Base-by-base conservation (phyloP, 257 asterid species). In the Solanum medicagineum region DNA sequence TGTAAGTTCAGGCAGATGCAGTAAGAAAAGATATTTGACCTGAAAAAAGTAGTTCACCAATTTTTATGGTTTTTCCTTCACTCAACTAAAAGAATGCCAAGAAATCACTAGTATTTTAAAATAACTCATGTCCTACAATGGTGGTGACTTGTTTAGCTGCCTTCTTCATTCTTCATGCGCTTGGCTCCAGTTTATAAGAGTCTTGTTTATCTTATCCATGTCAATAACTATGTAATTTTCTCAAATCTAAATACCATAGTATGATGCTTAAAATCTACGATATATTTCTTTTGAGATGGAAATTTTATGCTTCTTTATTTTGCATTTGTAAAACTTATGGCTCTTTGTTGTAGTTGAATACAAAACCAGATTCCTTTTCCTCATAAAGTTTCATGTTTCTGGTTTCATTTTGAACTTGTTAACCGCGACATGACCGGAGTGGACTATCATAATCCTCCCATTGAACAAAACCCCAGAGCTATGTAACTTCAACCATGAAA, bases 1-100 rank as follows among this genome's bases (percentile, higher is more conserved):
- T 12, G 49, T 87, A 59, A 74, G 68, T 87, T 87, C 74, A 82
- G 79, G 54, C 84, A 83, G 42, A 75, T 77, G 85, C n/a, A 75
- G 81, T 49, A 22, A 60, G 85, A 85, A 84, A 85, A 44, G 75
- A 74, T 71, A 53, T 15, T 85, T 79, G 49, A 70, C 5, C 87
- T 69, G 80, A 53, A 44, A 29, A 53, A 53, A 53, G 26, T 26
- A 16, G 65, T 77, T 79, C 83, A 53, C 83, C 49, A 79, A 19
- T 29, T 26, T 53, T 79, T 15, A 16, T 53, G 49, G 0, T 16
- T 29, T 75, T 53, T 79, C 47, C 66, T 79, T 56, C 4, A 29
- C 22, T 79, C 17, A 79, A 79, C 26, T 26, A 79, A 29, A 1
- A 79, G 65, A 53, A 79, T 16, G 22, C 65, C 45, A 79, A 26